A percentile compares a stretch with the other conserved stretches of the same genome.
phyloP scores from a whole-genome alignment of 169 alveolate genomes.

The Eimeria necatrix region DNA sequence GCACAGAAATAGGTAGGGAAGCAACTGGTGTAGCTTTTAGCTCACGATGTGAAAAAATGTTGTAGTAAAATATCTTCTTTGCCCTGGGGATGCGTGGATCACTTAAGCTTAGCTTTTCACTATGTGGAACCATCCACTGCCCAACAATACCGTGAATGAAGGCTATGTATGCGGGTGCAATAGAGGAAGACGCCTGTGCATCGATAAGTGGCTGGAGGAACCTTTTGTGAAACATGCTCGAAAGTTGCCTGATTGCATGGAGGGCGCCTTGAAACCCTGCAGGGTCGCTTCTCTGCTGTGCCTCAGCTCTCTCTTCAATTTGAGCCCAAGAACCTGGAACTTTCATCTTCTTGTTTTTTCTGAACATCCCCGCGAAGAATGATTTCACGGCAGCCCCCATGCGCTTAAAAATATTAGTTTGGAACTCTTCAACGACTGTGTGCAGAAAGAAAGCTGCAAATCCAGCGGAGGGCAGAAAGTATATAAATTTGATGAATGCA shows the following conservation, averaged over 20 bases:
- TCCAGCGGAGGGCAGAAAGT: too few relatives aligned
- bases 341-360: slow-evolving; percentile 28
- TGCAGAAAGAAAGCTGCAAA: slow-evolving; percentile 74
- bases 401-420: not conserved
- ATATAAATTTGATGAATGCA: too few relatives aligned
- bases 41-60: slow-evolving; percentile 52
- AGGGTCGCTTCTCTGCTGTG: not conserved
- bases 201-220: not conserved
- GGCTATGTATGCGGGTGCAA: not conserved
- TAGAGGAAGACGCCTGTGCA: not conserved
- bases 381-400: slow-evolving; percentile 46
- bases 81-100: slow-evolving; percentile 57
- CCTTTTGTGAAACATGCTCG: slow-evolving; percentile 14
- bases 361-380: slow-evolving; percentile 49
- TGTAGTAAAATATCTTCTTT: slow-evolving; percentile 71
- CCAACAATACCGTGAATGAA: slow-evolving; percentile 53
- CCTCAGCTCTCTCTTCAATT: not conserved
- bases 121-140: slow-evolving; percentile 42
- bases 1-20: too few relatives aligned
- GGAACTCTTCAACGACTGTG: slow-evolving; percentile 55
- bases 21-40: not conserved
- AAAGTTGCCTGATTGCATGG: not conserved
- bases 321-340: slow-evolving; percentile 58
- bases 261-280: slow-evolving; percentile 75
- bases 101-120: not conserved